Base-by-base conservation (phyloP, 805 yeast genomes). In the Saccharomycopsis fibuligera region DNA sequence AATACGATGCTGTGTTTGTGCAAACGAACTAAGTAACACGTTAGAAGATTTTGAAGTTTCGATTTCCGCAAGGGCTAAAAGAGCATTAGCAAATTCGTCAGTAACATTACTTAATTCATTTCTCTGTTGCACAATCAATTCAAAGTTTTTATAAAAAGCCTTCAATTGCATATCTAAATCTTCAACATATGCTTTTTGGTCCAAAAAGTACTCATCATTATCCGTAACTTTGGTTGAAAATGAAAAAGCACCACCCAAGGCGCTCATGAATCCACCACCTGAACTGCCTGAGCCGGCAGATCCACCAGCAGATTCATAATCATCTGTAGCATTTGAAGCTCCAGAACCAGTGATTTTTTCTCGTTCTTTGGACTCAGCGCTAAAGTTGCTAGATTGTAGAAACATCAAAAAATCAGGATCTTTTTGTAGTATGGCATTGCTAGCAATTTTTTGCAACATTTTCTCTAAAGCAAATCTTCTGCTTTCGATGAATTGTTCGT, bases 401-500 rank as follows among this genome's bases (percentile, higher is more conserved):
- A 93, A 93, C 67, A 86, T 72, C 30, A 79, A 66, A 51, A 89
- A 84, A 61, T 88, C 97, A 1, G 73, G 68, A 63, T 93, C 98
- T 33, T 68, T 70, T 54, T 81, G 81, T 41, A 93, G 68, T 1
- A 60, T 59, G 0, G 77, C 69, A 53, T 76, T 79, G 31, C 65
- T 65, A 5, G 86, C 69, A n/a, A 87, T 82, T 60, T 84, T 85
- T 33, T 64, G 67, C 51, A 93, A 72, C 99, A 93, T 93, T 57
- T 74, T 79, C 61, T 91, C 96, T 60, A 93, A 71, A 4, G 91
- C 86, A 22, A 82, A 69, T 49, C 97, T 72, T 64, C 98, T 76
- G 55, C 79, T 79, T 63, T 93, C 97, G 45, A 93, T 80, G 58
- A 93, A 90, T 57, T 83, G 89, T 56, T 87, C 87, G 58, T 88